phyloP scores from a whole-genome alignment of 768 basidiomycete genomes.

The Tephrocybe sp. region DNA sequence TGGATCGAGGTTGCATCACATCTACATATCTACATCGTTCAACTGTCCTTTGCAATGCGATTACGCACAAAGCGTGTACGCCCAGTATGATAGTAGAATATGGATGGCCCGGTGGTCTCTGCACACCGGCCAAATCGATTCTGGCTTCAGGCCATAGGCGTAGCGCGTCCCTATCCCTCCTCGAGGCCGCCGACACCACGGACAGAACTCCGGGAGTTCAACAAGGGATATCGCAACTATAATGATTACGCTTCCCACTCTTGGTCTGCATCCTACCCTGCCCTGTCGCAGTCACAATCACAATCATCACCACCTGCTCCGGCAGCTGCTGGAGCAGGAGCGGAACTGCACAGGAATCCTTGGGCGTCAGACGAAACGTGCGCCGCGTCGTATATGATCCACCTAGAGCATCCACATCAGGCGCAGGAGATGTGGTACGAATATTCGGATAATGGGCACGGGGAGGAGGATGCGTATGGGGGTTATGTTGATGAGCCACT shows the following conservation, averaged over 20 bases:
- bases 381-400: not conserved
- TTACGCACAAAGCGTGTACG: too few species aligned
- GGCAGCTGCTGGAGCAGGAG: not conserved
- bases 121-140: conserved; percentile 33
- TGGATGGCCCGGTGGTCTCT: not conserved
- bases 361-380: not conserved
- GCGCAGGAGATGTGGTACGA: not conserved
- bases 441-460: not conserved
- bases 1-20: too few species aligned
- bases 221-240: conserved; percentile 19
- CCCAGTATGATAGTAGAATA: too few species aligned
- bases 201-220: conserved; percentile 1
- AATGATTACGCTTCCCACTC: too few species aligned
- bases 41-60: too few species aligned
- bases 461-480: conserved; percentile 30
- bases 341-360: not conserved
- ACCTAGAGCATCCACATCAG: too few species aligned
- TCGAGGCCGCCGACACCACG: conserved; percentile 23
- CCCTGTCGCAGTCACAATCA: too few species aligned
- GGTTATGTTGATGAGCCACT: conserved; percentile 8
- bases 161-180: not conserved
- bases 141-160: conserved; percentile 31
- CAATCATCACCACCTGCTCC: not conserved
- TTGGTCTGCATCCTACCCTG: too few species aligned
- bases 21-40: too few species aligned